phyloP scores from a whole-genome alignment of 2,329 filamentous ascomycete genomes.

The Talaromyces sp. region DNA sequence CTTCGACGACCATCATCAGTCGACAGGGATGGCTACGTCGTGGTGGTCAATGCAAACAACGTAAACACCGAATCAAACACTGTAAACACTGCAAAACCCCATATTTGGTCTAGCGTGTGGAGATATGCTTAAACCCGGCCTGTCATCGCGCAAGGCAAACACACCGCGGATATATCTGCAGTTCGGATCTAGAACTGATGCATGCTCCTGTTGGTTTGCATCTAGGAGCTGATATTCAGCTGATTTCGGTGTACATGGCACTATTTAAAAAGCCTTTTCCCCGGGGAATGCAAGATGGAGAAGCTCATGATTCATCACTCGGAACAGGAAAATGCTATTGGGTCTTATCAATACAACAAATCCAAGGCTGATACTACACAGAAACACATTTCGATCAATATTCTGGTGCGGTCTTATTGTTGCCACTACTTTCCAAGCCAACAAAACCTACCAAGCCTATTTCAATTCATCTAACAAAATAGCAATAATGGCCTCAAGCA shows the following conservation, averaged over 20 bases:
- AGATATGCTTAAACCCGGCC: constrained; percentile 1
- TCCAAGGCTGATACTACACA: background rate
- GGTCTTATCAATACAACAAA: background rate
- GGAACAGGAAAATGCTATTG: background rate
- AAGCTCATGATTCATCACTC: background rate
- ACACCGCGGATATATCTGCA: background rate
- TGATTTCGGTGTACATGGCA: background rate
- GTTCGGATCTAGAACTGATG: background rate
- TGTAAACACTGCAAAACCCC: constrained; percentile 7
- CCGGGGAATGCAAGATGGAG: background rate
- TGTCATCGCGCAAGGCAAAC: background rate
- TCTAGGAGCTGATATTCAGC: background rate
- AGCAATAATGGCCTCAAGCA: background rate
- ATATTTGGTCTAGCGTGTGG: background rate
- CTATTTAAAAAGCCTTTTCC: background rate
- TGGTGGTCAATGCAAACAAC: background rate
- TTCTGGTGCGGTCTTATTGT: background rate
- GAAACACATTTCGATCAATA: background rate
- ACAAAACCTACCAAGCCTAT: background rate
- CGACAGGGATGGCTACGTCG: background rate
- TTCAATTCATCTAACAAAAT: background rate
- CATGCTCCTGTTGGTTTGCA: background rate
- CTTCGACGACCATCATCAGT: background rate
- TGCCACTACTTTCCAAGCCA: background rate
- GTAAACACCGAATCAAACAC: constrained; percentile 4